Conservation (phyloP, 1,284 basidiomycete genomes). For the Naganishia albida region DNA sequence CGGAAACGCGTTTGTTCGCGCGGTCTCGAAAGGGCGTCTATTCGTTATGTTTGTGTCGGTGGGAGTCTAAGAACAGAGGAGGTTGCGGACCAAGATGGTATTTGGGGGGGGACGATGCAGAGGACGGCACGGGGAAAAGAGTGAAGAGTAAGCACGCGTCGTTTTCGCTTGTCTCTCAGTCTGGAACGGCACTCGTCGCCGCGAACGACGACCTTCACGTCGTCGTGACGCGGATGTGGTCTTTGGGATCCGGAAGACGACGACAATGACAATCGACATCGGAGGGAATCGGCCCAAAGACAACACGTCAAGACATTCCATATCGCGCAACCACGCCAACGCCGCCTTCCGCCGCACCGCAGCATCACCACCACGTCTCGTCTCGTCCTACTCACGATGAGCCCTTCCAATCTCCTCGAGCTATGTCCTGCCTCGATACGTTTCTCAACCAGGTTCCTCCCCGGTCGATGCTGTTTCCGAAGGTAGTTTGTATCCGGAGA, state of each 20-base stretch:
- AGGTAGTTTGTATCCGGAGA: slow-evolving; percentile 15
- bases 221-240: no score
- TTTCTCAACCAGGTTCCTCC: no score
- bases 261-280: background rate
- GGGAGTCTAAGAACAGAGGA: no score
- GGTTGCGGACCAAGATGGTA: no score
- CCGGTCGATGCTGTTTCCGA: background rate
- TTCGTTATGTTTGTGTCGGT: no score
- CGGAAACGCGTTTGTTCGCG: no score
- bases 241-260: background rate
- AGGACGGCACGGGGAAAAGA: no score
- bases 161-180: background rate
- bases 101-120: no score
- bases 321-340: background rate
- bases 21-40: no score
- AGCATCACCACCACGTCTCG: background rate
- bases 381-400: background rate
- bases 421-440: no score
- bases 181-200: background rate
- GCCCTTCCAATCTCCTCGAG: background rate
- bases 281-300: background rate
- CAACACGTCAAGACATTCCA: background rate
- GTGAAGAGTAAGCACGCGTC: background rate
- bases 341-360: background rate
- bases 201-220: no score